Percentiles rank a stretch among this genome's conserved stretches.
Conservation (phyloP, 495 filamentous ascomycete species). For the Delitschia confertaspora region DNA sequence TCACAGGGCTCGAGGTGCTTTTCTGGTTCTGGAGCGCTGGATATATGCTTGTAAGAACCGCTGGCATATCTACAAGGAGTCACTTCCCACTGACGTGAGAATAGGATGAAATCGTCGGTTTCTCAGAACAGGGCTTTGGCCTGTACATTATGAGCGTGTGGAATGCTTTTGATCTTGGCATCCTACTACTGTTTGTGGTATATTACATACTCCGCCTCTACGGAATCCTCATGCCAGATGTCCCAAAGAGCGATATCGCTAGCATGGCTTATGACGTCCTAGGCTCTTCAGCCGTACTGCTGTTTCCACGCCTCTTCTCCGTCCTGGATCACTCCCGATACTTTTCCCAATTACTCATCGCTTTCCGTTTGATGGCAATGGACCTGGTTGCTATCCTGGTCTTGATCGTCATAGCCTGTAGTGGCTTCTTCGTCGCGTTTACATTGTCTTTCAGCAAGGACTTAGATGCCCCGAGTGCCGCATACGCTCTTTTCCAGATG, state of each 20-base stretch:
- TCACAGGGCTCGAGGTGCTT: conserved; percentile 71
- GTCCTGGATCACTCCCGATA: conserved; percentile 89
- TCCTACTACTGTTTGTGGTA: conserved; percentile 71
- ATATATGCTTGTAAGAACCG: conserved; percentile 60
- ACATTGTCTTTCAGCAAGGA: conserved; percentile 63
- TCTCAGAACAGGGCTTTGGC: conserved; percentile 88
- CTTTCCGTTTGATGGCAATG: conserved; percentile 83
- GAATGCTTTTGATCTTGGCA: conserved; percentile 89
- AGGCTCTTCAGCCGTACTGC: conserved; percentile 75
- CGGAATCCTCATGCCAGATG: conserved; percentile 67
- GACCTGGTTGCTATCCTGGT: conserved; percentile 78
- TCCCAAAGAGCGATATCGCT: conserved; percentile 53
- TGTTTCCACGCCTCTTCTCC: conserved; percentile 85
- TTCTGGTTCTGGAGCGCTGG: conserved; percentile 98
- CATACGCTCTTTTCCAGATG: conserved; percentile 84
- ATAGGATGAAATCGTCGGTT: conserved; percentile 72
- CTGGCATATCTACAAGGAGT: neutral
- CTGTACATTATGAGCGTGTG: conserved; percentile 94
- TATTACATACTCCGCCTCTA: conserved; percentile 86
- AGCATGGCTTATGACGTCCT: conserved; percentile 83
- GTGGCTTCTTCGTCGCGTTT: conserved; percentile 91
- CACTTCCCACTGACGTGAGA: neutral
- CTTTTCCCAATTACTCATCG: conserved; percentile 87
- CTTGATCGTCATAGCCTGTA: conserved; percentile 74
- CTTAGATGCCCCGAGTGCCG: conserved; percentile 57